A percentile compares a stretch with the other conserved stretches of the same genome.
These are phyloP conservation scores for Marasmius fiardii DNA, from an alignment of 1,284 basidiomycete genomes.

Conservation along the genomic window DNA sequence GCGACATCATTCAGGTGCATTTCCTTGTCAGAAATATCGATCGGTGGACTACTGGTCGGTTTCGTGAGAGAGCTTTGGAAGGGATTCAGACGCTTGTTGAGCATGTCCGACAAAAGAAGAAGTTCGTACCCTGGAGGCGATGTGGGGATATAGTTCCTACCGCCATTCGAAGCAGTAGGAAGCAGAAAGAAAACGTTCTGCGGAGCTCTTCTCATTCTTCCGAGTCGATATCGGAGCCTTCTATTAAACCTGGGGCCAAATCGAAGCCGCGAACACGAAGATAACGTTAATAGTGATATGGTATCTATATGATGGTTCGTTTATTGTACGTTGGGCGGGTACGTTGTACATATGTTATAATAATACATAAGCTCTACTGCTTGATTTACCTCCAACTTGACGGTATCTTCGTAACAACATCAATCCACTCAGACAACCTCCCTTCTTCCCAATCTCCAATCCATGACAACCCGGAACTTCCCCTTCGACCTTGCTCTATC, in stretches of 20 bases:
- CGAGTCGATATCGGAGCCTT: conserved; percentile 19
- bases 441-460: conserved; percentile 83
- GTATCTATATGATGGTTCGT: no score
- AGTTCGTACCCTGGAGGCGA: conserved; percentile 47
- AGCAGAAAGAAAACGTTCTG: conserved; percentile 29
- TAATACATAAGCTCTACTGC: background rate
- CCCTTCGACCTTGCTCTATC: conserved; percentile 61
- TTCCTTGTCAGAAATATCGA: conserved; percentile 55
- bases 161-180: conserved; percentile 26
- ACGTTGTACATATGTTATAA: no score
- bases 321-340: no score
- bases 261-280: no score
- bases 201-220: conserved; percentile 18
- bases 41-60: conserved; percentile 42
- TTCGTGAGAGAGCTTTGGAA: conserved; percentile 33
- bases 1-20: conserved; percentile 46
- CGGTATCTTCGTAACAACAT: conserved; percentile 73
- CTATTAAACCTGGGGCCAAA: no score
- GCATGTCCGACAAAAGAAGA: conserved; percentile 25
- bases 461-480: conserved; percentile 61
- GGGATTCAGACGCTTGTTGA: conserved; percentile 37
- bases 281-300: no score
- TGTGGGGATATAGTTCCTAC: conserved; percentile 28
- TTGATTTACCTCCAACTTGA: conserved; percentile 72
- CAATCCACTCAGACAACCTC: conserved; percentile 72